Evolutionary conservation across 495 filamentous ascomycete genomes (phyloP), one percentile per base, ranked within the genome.

Genomic region (Podospora conica): DNA sequence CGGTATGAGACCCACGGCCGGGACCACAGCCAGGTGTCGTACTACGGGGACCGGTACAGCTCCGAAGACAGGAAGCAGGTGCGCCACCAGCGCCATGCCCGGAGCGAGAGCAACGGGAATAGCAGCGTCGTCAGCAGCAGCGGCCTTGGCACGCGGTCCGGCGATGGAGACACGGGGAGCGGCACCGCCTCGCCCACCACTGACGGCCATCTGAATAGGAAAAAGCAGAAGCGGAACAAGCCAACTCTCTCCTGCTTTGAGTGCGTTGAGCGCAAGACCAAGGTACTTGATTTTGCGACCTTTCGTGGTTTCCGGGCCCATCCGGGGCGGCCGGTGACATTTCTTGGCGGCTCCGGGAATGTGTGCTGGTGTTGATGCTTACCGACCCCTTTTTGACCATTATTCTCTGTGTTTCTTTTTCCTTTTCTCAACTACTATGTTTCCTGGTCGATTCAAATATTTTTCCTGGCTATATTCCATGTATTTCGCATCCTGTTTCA

Each of bases 191-290:
- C 70, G 48, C 77, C 75, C 23, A 71, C 71, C 33, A 65, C 72
- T 22, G 81, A 78, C 15, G 53, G 48, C 24, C 61, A 63, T 54
- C 79, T 77, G 8, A 61, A 70, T 3, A 82, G 76, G 75, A 88
- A 88, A 75, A 89, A 87, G 74, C 88, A 90, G 74, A 90, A 88
- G 73, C 80, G 88, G 24, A 91, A 91, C 76, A 91, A 91, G 71
- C 88, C 88, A 5, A 91, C 88, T 1, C 70, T 91, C 53, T 89
- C 87, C 53, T 91, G 88, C 71, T 80, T 85, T 63, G 87, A 90
- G 68, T 91, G 89, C 72, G 88, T 90, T 33, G 86, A 87, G 74
- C 80, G 86, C 61, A 90, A 90, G 75, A 89, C 86, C 15, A 89
- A 88, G 80, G 86, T 83, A 70, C 29, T 60, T 53, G 27, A 29